Evolutionary conservation across 2,329 filamentous ascomycete genomes (phyloP).

Genomic region (Calonectria crousiana): DNA sequence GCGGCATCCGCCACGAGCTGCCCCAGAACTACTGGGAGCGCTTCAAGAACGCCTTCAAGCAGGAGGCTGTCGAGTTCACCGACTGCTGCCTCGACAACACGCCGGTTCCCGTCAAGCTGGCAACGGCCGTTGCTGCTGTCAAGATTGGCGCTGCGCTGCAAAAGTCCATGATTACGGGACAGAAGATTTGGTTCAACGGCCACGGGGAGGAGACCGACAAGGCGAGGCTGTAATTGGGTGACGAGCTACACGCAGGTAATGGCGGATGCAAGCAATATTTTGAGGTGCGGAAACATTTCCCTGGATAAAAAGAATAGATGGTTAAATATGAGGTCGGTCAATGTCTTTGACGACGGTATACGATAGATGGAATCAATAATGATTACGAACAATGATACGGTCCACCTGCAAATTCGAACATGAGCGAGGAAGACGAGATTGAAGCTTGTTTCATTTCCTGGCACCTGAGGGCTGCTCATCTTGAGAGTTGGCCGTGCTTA

Average conservation of each 20-base stretch:
- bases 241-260: background rate
- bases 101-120: slow-evolving; percentile 66
- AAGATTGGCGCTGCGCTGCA: slow-evolving; percentile 72
- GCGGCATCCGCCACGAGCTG: slow-evolving; percentile 66
- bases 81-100: slow-evolving; percentile 68
- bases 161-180: slow-evolving; percentile 65
- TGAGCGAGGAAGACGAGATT: background rate
- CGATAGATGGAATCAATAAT: background rate
- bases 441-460: too few relatives aligned
- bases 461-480: rapidly evolving
- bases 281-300: background rate
- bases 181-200: slow-evolving; percentile 70
- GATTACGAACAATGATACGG: background rate
- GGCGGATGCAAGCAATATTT: background rate
- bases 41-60: slow-evolving; percentile 73
- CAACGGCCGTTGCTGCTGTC: slow-evolving; percentile 69
- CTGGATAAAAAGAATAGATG: background rate
- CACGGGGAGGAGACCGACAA: slow-evolving; percentile 21
- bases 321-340: background rate
- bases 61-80: slow-evolving; percentile 73
- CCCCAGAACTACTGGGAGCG: slow-evolving; percentile 72
- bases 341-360: background rate
- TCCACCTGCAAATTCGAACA: background rate
- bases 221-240: slow-evolving; percentile 6
- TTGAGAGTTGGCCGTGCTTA: background rate